Evolutionary conservation across 805 yeast species (phyloP).

Genomic region (Teunomyces kruisii): DNA sequence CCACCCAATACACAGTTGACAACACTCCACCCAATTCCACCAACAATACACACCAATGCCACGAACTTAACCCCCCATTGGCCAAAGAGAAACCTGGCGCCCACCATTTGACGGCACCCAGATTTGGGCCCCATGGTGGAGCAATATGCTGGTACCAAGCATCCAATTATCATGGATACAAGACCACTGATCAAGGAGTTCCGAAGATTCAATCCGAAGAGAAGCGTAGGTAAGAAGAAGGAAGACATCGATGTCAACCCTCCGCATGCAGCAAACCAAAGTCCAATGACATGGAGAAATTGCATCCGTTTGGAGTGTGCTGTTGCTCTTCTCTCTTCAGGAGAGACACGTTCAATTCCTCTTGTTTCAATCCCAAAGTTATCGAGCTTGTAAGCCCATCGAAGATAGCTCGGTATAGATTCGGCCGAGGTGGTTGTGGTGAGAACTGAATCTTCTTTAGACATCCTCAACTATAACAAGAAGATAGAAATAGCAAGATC

Average conservation of each 20-base stretch:
- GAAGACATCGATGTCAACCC: constrained; percentile 40
- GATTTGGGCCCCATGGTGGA: constrained; percentile 39
- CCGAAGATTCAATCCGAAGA: constrained; percentile 25
- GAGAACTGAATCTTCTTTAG: not conserved
- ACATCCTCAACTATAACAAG: not conserved
- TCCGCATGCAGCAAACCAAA: constrained; percentile 41
- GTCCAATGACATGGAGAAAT: constrained; percentile 30
- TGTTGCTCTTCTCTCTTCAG: constrained; percentile 23
- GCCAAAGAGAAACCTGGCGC: constrained; percentile 36
- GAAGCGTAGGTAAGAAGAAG: constrained; percentile 31
- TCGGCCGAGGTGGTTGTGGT: not conserved
- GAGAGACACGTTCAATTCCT: constrained; percentile 35
- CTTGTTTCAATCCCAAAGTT: constrained; percentile 30
- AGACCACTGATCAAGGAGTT: constrained; percentile 32
- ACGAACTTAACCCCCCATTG: constrained; percentile 35
- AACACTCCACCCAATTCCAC: constrained; percentile 39
- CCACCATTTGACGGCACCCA: constrained; percentile 39
- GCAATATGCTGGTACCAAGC: constrained; percentile 38
- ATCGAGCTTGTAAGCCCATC: constrained; percentile 20
- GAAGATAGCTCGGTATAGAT: not conserved
- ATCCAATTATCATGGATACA: constrained; percentile 29
- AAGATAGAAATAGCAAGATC: too few species aligned
- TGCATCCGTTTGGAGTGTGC: constrained; percentile 14
- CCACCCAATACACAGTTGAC: constrained; percentile 41
- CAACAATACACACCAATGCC: constrained; percentile 29